These are phyloP conservation scores for Stenocarpella maydis DNA, from an alignment of 2,329 filamentous ascomycete species.

Conservation along the genomic window DNA sequence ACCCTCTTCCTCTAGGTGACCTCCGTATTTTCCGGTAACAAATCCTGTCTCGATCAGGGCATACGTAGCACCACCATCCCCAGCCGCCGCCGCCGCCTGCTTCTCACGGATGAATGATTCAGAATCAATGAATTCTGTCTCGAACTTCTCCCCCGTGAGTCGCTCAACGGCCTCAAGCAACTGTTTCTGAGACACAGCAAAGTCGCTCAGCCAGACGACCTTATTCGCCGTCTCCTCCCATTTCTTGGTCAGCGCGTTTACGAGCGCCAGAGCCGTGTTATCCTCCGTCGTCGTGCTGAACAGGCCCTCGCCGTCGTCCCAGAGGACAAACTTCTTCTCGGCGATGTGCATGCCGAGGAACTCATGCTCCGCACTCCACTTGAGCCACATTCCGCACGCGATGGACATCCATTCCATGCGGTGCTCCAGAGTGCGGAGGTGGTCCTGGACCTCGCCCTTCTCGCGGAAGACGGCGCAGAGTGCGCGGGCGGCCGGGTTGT, in stretches of 20 bases:
- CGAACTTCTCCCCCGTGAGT: conserved; percentile 54
- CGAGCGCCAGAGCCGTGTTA: conserved; percentile 44
- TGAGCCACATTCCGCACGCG: conserved; percentile 43
- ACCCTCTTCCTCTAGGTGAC: conserved; percentile 45
- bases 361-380: conserved; percentile 41
- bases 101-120: conserved; percentile 41
- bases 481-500: conserved; percentile 39
- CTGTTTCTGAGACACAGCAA: conserved; percentile 44
- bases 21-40: conserved; percentile 43
- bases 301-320: conserved; percentile 46
- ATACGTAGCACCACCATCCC: conserved; percentile 40
- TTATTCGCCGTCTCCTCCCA: conserved; percentile 46
- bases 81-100: conserved; percentile 39
- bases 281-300: conserved; percentile 47
- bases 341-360: conserved; percentile 40
- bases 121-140: conserved; percentile 41
- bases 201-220: conserved; percentile 46
- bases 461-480: conserved; percentile 40
- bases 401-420: conserved; percentile 45
- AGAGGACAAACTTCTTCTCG: conserved; percentile 40
- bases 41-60: conserved; percentile 46
- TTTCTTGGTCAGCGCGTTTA: conserved; percentile 40
- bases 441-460: conserved; percentile 43
- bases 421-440: conserved; percentile 40
- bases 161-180: conserved; percentile 58